Conservation (phyloP, 2,329 filamentous ascomycete species). For the Arthrobotrys entomopaga region DNA sequence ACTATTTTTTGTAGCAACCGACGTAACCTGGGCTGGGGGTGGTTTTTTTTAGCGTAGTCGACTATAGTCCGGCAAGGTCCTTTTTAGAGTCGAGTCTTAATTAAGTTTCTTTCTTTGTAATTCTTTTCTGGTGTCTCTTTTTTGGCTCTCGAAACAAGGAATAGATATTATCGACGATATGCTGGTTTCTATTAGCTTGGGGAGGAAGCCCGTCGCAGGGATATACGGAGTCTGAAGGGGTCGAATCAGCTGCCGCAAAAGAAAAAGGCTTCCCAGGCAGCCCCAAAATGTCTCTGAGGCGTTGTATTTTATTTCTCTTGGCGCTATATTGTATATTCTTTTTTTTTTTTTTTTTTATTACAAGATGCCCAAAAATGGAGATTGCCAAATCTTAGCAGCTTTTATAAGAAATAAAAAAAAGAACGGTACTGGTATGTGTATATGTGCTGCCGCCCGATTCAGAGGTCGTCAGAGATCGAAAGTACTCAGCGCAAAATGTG, state of each 20-base stretch:
- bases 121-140: slow-evolving; percentile 1
- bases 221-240: slow-evolving; percentile 49
- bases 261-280: slow-evolving; percentile 50
- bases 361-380: slow-evolving; percentile 40
- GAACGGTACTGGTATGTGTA: too few relatives aligned
- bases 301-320: slow-evolving; percentile 35
- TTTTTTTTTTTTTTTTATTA: too few relatives aligned
- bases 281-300: slow-evolving; percentile 53
- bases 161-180: slow-evolving; percentile 49
- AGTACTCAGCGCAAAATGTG: slow-evolving; percentile 18
- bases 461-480: slow-evolving; percentile 49
- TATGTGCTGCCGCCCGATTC: slow-evolving; percentile 21
- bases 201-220: slow-evolving; percentile 54
- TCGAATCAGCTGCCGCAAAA: slow-evolving; percentile 53
- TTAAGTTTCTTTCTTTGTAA: too few relatives aligned
- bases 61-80: slow-evolving; percentile 21
- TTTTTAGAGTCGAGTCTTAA: neutral
- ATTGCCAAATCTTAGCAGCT: slow-evolving; percentile 13
- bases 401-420: too few relatives aligned
- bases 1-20: slow-evolving; percentile 22
- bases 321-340: neutral
- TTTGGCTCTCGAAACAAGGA: slow-evolving; percentile 49
- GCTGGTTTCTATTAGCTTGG: slow-evolving; percentile 50
- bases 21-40: slow-evolving; percentile 45
- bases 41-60: slow-evolving; percentile 28